Evolutionary conservation across 1,284 basidiomycete species (phyloP).

Genomic region (Apiotrichum siamense): DNA sequence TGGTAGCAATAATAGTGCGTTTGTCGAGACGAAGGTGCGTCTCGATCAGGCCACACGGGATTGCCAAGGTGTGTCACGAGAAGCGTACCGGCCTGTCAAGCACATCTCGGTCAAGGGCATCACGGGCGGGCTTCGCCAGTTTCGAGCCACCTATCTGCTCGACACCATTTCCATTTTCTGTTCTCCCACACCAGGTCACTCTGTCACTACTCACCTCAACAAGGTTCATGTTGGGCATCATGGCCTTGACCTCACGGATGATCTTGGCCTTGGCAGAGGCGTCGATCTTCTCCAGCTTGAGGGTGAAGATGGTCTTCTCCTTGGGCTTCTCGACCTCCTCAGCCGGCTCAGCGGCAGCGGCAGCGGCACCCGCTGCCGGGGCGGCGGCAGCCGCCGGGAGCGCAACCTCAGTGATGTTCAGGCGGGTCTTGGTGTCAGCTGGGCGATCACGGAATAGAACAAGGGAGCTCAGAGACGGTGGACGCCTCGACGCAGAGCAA

Average conservation of each 20-base stretch:
- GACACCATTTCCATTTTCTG: neutral
- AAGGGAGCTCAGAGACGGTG: too few relatives aligned
- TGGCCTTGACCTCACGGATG: slow-evolving; percentile 94
- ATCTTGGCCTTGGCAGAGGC: slow-evolving; percentile 89
- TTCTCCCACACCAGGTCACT: neutral
- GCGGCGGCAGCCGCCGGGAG: slow-evolving; percentile 74
- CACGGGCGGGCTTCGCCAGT: too few relatives aligned
- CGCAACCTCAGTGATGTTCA: slow-evolving; percentile 98
- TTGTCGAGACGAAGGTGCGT: too few relatives aligned
- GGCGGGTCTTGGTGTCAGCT: slow-evolving; percentile 59
- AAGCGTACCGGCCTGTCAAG: too few relatives aligned
- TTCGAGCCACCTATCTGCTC: too few relatives aligned
- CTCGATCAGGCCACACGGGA: too few relatives aligned
- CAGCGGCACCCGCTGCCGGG: slow-evolving; percentile 53
- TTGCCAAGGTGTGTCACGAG: too few relatives aligned
- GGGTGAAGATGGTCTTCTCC: slow-evolving; percentile 93
- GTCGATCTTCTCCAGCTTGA: slow-evolving; percentile 90
- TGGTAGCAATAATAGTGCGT: too few relatives aligned
- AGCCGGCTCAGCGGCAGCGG: slow-evolving; percentile 46
- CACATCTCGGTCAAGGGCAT: too few relatives aligned
- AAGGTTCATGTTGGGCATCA: slow-evolving; percentile 88
- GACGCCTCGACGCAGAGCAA: too few relatives aligned
- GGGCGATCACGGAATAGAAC: too few relatives aligned
- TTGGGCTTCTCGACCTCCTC: slow-evolving; percentile 86
- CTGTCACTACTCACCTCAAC: slow-evolving; percentile 67